These are phyloP conservation scores for Pilaira anomala DNA, from an alignment of 192 early-diverging fungal genomes.

Conservation along the genomic window DNA sequence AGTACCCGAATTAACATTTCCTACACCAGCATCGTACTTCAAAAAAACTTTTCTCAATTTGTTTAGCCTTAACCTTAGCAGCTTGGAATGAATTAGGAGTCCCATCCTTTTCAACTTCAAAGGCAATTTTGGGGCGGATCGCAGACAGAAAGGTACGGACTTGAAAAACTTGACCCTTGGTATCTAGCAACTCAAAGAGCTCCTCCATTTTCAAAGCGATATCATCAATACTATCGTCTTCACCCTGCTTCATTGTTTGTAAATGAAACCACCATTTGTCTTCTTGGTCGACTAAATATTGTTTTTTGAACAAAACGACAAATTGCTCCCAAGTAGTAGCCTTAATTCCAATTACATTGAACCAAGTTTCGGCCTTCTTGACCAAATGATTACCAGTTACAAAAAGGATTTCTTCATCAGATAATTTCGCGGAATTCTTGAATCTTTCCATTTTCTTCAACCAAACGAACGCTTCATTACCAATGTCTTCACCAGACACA, in stretches of 20 bases:
- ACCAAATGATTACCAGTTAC: neutral
- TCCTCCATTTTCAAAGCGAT: slow-evolving; percentile 3
- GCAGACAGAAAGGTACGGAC: slow-evolving; percentile 1
- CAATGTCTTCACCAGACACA: too few relatives aligned
- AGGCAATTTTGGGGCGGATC: neutral
- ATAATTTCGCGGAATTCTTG: too few relatives aligned
- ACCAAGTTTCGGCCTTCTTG: neutral
- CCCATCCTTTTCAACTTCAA: neutral
- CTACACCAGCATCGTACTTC: neutral
- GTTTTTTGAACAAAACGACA: neutral
- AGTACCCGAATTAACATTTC: too few relatives aligned
- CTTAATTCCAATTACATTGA: neutral
- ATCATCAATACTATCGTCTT: neutral
- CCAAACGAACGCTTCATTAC: too few relatives aligned
- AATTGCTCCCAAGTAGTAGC: neutral
- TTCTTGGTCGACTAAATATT: neutral
- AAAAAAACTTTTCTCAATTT: neutral
- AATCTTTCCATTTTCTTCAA: too few relatives aligned
- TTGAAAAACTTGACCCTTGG: neutral
- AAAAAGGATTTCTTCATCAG: too few relatives aligned
- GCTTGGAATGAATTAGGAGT: neutral
- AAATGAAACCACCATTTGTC: neutral
- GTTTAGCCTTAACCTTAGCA: neutral
- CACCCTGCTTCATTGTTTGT: neutral
- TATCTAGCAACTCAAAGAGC: neutral